These are phyloP conservation scores for Pseudogymnoascus destructans DNA, from an alignment of 2,329 filamentous ascomycete species.

Conservation along the genomic window DNA sequence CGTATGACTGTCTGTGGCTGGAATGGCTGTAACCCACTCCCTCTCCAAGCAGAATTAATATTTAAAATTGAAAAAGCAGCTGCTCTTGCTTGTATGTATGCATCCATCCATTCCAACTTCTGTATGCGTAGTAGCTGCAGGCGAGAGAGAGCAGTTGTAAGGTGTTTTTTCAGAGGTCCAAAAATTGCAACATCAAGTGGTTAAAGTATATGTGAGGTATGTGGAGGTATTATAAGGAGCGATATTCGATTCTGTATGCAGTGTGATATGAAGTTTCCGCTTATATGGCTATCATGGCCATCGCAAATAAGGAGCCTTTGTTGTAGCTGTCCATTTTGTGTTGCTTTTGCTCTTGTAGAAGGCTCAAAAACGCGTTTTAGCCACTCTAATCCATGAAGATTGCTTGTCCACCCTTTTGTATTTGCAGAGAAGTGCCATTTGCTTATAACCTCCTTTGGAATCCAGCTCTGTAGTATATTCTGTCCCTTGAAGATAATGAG, in stretches of 20 bases:
- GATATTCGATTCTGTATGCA: slow-evolving; percentile 13
- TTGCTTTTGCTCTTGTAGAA: no score
- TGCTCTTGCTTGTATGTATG: slow-evolving; percentile 8
- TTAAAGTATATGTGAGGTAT: slow-evolving; percentile 14
- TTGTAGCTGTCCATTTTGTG: no score
- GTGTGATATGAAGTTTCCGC: slow-evolving; percentile 10
- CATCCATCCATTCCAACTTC: slow-evolving; percentile 1
- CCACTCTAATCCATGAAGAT: no score
- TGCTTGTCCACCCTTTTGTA: no score
- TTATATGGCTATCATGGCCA: slow-evolving; percentile 11
- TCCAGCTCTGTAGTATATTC: no score
- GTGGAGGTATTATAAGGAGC: slow-evolving; percentile 12
- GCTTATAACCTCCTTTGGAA: no score
- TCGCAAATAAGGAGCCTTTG: slow-evolving; percentile 8
- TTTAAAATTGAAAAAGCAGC: not conserved
- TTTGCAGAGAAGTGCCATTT: no score
- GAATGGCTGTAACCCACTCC: not conserved
- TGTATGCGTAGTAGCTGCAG: not conserved
- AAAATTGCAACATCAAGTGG: slow-evolving; percentile 15
- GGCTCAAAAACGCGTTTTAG: not conserved
- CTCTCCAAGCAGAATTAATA: slow-evolving; percentile 7
- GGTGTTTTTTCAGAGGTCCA: slow-evolving; percentile 10
- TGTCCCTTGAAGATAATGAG: no score
- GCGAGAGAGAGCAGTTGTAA: not conserved
- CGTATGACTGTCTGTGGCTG: no score